A percentile compares a stretch with the other conserved stretches of the same genome.
phyloP scores from a whole-genome alignment of 257 asterid species.

The Solanum piurae region DNA sequence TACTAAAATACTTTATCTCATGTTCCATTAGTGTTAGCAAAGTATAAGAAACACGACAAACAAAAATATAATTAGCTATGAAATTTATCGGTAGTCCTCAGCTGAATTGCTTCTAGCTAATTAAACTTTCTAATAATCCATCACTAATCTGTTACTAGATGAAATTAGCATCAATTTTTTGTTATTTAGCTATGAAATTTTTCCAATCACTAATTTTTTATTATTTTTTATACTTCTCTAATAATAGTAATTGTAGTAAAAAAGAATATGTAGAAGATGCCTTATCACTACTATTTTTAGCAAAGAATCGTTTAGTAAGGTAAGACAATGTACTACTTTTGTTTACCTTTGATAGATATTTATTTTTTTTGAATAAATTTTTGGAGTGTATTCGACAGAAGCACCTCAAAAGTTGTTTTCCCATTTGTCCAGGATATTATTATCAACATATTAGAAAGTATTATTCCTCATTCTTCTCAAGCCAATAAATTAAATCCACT shows the following conservation, averaged over 20 bases:
- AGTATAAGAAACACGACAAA: background rate
- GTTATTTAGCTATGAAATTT: no score
- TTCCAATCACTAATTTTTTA: no score
- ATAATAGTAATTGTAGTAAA: background rate
- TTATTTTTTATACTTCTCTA: background rate
- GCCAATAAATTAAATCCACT: slow-evolving; percentile 26
- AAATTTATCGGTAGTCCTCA: no score
- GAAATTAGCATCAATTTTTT: no score
- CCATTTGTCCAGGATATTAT: slow-evolving; percentile 61
- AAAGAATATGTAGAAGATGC: background rate
- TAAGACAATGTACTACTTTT: slow-evolving; percentile 1
- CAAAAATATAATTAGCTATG: no score
- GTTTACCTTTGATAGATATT: slow-evolving; percentile 11
- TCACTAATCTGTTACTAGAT: no score
- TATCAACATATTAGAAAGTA: slow-evolving; percentile 10
- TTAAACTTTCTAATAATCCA: background rate
- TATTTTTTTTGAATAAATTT: background rate
- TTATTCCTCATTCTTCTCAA: slow-evolving; percentile 47
- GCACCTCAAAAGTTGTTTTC: slow-evolving; percentile 57
- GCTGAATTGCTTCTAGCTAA: background rate
- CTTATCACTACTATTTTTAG: slow-evolving; percentile 16
- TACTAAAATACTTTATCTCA: background rate
- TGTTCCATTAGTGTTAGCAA: background rate
- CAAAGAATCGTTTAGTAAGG: slow-evolving; percentile 7
- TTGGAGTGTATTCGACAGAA: slow-evolving; percentile 31